A percentile compares a stretch with the other conserved stretches of the same genome.
These are phyloP conservation scores for Podaxis sp. DNA, from an alignment of 768 basidiomycete genomes.

Conservation along the genomic window DNA sequence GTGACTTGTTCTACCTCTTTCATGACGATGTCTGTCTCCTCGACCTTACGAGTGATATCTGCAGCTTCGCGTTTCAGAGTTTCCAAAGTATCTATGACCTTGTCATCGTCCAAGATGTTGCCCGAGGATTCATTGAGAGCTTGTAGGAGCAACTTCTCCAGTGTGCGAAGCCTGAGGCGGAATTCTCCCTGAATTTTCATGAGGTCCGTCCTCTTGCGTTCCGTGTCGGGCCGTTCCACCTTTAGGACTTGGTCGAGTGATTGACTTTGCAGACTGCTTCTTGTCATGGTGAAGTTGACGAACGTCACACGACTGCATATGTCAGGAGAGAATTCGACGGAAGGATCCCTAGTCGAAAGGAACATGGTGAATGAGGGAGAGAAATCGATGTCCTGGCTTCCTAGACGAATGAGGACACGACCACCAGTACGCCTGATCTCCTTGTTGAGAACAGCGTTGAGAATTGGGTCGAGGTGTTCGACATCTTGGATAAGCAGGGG, in stretches of 20 bases:
- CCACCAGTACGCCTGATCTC: constrained; percentile 96
- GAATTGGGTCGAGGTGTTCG: constrained; percentile 94
- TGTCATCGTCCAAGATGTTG: constrained; percentile 98
- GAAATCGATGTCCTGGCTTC: constrained; percentile 98
- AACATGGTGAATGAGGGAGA: constrained; percentile 99
- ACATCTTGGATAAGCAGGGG: constrained; percentile 97
- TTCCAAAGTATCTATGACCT: constrained; percentile 95
- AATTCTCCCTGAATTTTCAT: constrained; percentile 99
- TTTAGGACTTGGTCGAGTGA: constrained; percentile 96
- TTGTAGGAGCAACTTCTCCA: constrained; percentile 90
- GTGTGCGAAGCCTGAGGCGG: constrained; percentile 84
- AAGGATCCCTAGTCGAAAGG: constrained; percentile 94
- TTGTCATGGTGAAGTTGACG: constrained; percentile 98
- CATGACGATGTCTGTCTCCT: constrained; percentile 96
- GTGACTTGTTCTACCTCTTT: constrained; percentile 95
- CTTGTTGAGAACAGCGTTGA: constrained; percentile 96
- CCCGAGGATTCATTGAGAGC: constrained; percentile 96
- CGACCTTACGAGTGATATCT: constrained; percentile 92
- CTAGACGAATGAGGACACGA: constrained; percentile 93
- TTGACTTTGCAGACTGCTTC: constrained; percentile 97
- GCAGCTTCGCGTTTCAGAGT: constrained; percentile 95
- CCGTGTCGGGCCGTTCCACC: constrained; percentile 95
- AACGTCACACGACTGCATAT: constrained; percentile 97
- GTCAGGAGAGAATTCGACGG: constrained; percentile 96
- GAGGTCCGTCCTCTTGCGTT: constrained; percentile 91